These are phyloP conservation scores for Ganoderma sinense DNA, from an alignment of 1,284 basidiomycete species.

Conservation along the genomic window DNA sequence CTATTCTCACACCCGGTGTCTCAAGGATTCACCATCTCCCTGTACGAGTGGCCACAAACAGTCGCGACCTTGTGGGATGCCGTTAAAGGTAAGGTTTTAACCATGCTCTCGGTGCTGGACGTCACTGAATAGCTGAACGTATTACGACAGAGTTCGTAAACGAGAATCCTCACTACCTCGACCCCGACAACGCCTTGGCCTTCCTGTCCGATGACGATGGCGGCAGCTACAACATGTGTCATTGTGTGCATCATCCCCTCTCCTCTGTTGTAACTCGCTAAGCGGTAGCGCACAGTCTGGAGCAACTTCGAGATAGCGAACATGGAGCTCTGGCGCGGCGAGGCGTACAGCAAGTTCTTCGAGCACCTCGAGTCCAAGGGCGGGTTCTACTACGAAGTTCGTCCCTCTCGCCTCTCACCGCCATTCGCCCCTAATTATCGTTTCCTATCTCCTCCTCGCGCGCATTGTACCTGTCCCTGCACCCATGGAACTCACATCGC, in stretches of 20 bases:
- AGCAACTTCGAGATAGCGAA: slow-evolving; percentile 83
- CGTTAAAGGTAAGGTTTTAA: slow-evolving; percentile 50
- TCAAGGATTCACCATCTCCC: slow-evolving; percentile 73
- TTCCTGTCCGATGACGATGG: slow-evolving; percentile 76
- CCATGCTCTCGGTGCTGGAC: not conserved
- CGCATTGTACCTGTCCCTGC: not conserved
- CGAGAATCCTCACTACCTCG: slow-evolving; percentile 67
- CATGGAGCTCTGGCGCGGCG: slow-evolving; percentile 64
- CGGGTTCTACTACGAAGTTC: slow-evolving; percentile 82
- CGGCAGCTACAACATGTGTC: slow-evolving; percentile 75
- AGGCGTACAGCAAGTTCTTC: slow-evolving; percentile 79
- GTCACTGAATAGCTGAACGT: not conserved
- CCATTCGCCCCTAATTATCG: not conserved
- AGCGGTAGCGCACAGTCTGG: slow-evolving; percentile 57
- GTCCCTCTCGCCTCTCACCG: slow-evolving; percentile 21
- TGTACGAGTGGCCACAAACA: slow-evolving; percentile 80
- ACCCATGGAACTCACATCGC: not conserved
- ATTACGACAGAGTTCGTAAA: slow-evolving; percentile 59
- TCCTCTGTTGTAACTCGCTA: not conserved
- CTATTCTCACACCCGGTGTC: not conserved
- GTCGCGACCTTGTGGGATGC: slow-evolving; percentile 79
- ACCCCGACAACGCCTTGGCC: slow-evolving; percentile 69
- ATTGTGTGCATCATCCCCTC: slow-evolving; percentile 53
- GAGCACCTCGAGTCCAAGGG: slow-evolving; percentile 75
- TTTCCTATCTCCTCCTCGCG: not conserved